Evolutionary conservation across 441 rosid genomes (phyloP), one percentile per base, ranked within the genome.

Genomic region (Populus hybrid): DNA sequence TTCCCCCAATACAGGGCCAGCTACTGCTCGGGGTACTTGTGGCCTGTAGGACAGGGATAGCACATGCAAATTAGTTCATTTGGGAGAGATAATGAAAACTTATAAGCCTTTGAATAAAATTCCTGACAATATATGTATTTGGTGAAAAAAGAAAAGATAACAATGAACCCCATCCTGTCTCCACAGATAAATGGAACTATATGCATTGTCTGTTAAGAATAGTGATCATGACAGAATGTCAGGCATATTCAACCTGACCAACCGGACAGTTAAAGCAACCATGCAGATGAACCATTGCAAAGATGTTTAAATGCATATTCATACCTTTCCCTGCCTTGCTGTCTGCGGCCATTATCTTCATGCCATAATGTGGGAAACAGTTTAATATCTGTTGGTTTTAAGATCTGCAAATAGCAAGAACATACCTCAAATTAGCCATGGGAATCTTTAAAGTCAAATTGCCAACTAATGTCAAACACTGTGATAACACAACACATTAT

Each of bases 361-460:
- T 96, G 99, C 99, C 99, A 96, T 67, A 93, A 81, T 10, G 81
- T 78, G 57, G 99, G 98, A 70, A 90, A 85, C 36, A 98, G 98
- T 86, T 94, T 96, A 81, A 93, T 80, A 83, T 96, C 98, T 65
- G 75, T 73, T 71, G 91, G 82, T 67, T 89, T 90, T 79, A 96
- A 72, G 74, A 90, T 84, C 99, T 96, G 89, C 83, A 89, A 71
- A 83, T 32, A 65, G 71, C 38, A 73, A 76, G 57, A 14, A 14
- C 64, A 69, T 6, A 26, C 42, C 42, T 76, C 9, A 26, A 28
- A 61, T 10, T 18, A 36, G 23, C n/a, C 14, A 26, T 28, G 42
- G 67, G 40, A 6, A 32, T 53, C 16, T 42, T 40, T 20, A 6
- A 68, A 28, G 53, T 46, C 10, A 20, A 68, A 18, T 46, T 18